Percentiles rank a stretch among this genome's conserved stretches.
These are phyloP conservation scores for Fusarium albidum DNA, from an alignment of 2,329 filamentous ascomycete genomes.

Conservation along the genomic window DNA sequence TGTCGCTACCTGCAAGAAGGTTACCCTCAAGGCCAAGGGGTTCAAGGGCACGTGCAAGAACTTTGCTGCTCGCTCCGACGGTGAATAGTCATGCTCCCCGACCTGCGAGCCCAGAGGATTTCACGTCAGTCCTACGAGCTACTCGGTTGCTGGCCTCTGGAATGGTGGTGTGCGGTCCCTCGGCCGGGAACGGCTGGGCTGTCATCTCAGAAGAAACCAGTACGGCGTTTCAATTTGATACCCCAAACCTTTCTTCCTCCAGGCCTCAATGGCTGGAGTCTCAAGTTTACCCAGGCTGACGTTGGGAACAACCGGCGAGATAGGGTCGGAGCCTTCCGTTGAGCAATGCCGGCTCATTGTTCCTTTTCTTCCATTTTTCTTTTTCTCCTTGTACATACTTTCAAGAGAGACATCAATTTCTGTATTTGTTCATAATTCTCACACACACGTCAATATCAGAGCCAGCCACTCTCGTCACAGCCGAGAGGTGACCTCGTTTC, in stretches of 20 bases:
- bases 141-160: conserved; percentile 5
- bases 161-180: conserved; percentile 7
- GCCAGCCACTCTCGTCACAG: conserved; percentile 29
- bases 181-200: not conserved
- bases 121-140: not conserved
- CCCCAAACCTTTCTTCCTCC: conserved; percentile 5
- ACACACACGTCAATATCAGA: not conserved
- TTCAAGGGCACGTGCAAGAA: conserved; percentile 41
- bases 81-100: not conserved
- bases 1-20: conserved; percentile 33
- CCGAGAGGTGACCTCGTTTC: conserved; percentile 25
- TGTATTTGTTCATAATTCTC: not conserved
- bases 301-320: conserved; percentile 11
- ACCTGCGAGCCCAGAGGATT: conserved; percentile 2
- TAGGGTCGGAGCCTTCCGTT: conserved; percentile 11
- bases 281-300: conserved; percentile 8
- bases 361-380: not conserved
- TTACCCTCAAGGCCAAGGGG: conserved; percentile 37
- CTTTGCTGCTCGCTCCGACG: conserved; percentile 15
- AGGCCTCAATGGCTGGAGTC: conserved; percentile 8
- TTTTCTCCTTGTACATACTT: conserved; percentile 9
- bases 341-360: not conserved
- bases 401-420: not conserved
- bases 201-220: conserved; percentile 14
- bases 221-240: conserved; percentile 10